Conservation (phyloP, 306 rosid genomes). For the Pterocarpus macrocarpus region DNA sequence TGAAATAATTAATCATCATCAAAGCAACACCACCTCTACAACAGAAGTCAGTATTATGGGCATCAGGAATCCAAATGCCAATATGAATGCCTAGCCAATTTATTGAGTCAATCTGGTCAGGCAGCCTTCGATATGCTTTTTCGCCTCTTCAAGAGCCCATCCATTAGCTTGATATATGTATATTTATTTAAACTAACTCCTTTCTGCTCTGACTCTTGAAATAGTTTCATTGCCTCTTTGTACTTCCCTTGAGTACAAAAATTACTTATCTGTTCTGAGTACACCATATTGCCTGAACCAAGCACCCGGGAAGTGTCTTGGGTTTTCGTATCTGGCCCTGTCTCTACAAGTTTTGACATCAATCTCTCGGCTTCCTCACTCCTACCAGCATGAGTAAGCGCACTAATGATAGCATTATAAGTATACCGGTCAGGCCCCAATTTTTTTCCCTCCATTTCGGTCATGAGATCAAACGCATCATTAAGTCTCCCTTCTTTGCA, state of each 20-base stretch:
- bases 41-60: conserved; percentile 29
- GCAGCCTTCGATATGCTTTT: conserved; percentile 65
- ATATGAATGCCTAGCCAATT: conserved; percentile 2
- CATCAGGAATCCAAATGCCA: conserved; percentile 33
- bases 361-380: conserved; percentile 72
- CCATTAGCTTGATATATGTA: conserved; percentile 74
- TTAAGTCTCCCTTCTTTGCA: conserved; percentile 80
- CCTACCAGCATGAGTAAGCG: conserved; percentile 66
- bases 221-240: conserved; percentile 79
- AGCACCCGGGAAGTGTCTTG: conserved; percentile 51
- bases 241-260: conserved; percentile 77
- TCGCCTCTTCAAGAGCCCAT: conserved; percentile 79
- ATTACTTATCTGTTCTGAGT: conserved; percentile 70
- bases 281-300: conserved; percentile 53
- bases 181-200: conserved; percentile 63
- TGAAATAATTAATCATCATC: conserved; percentile 26
- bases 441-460: conserved; percentile 73
- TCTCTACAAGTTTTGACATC: conserved; percentile 63
- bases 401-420: conserved; percentile 63
- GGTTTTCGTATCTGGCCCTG: conserved; percentile 49
- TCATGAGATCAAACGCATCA: conserved; percentile 67
- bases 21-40: conserved; percentile 13
- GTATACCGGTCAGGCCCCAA: conserved; percentile 75
- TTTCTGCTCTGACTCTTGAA: conserved; percentile 64
- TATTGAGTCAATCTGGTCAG: conserved; percentile 37